Base-by-base conservation (phyloP, 495 filamentous ascomycete species). In the Viridothelium virens region DNA sequence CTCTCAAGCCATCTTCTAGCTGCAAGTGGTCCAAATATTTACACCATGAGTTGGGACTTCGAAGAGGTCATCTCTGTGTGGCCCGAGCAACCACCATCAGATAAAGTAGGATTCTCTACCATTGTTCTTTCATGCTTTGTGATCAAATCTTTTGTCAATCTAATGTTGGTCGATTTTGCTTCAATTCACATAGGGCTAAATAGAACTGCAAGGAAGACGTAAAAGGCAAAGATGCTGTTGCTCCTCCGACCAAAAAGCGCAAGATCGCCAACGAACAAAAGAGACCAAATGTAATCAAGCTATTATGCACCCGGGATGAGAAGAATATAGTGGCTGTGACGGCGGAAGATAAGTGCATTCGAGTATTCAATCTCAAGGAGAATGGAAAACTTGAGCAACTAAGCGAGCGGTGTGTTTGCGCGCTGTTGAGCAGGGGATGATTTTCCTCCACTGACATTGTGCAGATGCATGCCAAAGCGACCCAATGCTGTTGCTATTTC, bases 391-490 rank as follows among this genome's bases (percentile, higher is more conserved):
- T 97, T 25, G 77, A 81, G 62, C 80, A 88, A 69, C 73, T 93
- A 44, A 96, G 87, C 75, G 80, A 85, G 73, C 86, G 93, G 90
- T 89, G 77, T 70, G 79, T 64, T 50, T 5, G 14, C 14, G 31
- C 12, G 25, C 1, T 25, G 25, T 36, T n/a, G 7, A 46, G n/a
- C 12, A 47, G 47, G 59, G 2, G 1, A 10, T 34, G 3, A 3
- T 18, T 59, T 36, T 18, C 0, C 2, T 18, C 36, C 3, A 59
- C 36, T 59, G 31, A 36, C 53, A 36, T 31, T 46, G 25, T 61
- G 3, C 71, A 96, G 91, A 76, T 76, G 75, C 66, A 95, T 97
- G 91, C 89, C 92, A 48, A 97, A 97, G 77, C 86, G 92, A 50
- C 90, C 90, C 38, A 90, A 86, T 73, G 84, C 89, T 59, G 75